phyloP scores from a whole-genome alignment of 257 asterid genomes.

The Nicotiana noctiflora region DNA sequence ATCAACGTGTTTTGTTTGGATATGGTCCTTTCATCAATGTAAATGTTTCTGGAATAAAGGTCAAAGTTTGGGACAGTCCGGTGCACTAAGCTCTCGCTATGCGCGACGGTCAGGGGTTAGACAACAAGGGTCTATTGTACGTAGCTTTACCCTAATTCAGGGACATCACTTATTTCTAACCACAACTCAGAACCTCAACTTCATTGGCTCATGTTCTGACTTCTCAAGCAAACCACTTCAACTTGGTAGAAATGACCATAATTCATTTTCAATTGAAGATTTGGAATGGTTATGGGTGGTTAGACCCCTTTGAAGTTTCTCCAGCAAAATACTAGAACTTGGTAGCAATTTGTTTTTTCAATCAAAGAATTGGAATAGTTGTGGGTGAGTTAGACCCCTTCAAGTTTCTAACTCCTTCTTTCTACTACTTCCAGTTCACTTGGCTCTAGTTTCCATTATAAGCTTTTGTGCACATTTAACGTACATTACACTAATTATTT shows the following conservation, averaged over 20 bases:
- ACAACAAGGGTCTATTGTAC: no score
- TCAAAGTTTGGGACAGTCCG: no score
- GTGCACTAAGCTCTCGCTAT: no score
- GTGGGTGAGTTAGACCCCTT: not conserved
- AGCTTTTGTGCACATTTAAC: not conserved
- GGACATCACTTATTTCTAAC: no score
- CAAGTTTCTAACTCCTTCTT: not conserved
- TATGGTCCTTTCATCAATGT: not conserved
- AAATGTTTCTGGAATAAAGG: not conserved
- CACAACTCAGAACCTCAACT: not conserved
- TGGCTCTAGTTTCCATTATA: not conserved
- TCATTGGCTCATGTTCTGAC: not conserved
- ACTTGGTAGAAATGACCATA: not conserved
- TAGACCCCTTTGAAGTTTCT: not conserved
- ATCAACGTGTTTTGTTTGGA: not conserved
- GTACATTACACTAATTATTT: not conserved
- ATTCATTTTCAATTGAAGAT: not conserved
- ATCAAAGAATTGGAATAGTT: not conserved
- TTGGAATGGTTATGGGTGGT: not conserved
- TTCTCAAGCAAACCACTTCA: not conserved
- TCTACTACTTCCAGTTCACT: not conserved
- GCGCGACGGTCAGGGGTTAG: no score
- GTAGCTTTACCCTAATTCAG: no score
- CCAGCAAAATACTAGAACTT: no score
- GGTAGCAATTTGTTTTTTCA: no score